Evolutionary conservation across 352 stramenopile genomes (phyloP).

Genomic region (Nothophytophthora sp.): DNA sequence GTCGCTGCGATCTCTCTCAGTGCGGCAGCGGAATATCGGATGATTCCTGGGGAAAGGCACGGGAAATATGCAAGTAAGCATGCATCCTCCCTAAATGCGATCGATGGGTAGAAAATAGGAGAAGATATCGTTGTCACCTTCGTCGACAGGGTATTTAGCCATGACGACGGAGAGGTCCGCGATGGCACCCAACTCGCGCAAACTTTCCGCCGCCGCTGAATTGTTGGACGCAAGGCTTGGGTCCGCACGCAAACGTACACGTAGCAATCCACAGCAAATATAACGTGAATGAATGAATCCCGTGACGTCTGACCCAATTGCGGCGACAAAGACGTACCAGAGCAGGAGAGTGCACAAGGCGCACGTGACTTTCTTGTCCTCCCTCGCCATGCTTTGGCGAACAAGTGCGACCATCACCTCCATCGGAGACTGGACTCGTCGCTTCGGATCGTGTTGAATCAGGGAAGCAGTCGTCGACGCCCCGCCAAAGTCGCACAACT

Average conservation of each 20-base stretch:
- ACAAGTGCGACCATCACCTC: constrained; percentile 49
- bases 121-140: constrained; percentile 34
- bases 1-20: constrained; percentile 60
- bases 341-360: constrained; percentile 62
- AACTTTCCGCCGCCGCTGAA: constrained; percentile 31
- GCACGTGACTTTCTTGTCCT: constrained; percentile 80
- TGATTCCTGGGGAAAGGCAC: constrained; percentile 50
- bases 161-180: constrained; percentile 68
- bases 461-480: constrained; percentile 32
- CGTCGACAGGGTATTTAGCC: constrained; percentile 71
- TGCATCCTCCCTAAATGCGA: no score
- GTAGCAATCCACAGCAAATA: neutral
- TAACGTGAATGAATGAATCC: neutral
- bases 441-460: constrained; percentile 24
- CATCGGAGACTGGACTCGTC: constrained; percentile 28
- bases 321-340: constrained; percentile 47
- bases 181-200: constrained; percentile 59
- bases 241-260: neutral
- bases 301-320: neutral
- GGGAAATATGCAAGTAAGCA: constrained; percentile 1
- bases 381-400: constrained; percentile 51
- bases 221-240: constrained; percentile 55
- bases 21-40: constrained; percentile 58
- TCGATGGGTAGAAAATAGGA: neutral
- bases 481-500: constrained; percentile 63